Conservation (phyloP, 2,329 filamentous ascomycete genomes). For the Colletotrichum noveboracense region DNA sequence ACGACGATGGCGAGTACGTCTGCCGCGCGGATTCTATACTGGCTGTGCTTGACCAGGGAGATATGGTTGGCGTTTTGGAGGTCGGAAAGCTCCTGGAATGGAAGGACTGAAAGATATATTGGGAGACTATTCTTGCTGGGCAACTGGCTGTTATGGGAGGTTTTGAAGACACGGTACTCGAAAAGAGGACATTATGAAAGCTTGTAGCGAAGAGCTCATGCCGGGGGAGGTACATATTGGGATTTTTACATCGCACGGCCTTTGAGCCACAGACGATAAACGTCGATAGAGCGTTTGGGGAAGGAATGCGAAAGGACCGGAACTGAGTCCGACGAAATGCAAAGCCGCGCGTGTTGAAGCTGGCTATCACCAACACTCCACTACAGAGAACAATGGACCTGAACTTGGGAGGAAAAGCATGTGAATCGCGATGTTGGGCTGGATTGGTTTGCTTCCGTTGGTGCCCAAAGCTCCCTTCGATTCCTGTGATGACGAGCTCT, state of each 20-base stretch:
- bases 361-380: not conserved
- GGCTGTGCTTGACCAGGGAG: slow-evolving; percentile 49
- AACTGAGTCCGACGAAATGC: not conserved
- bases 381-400: not conserved
- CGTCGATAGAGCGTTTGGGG: not conserved
- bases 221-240: not conserved
- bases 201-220: not conserved
- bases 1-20: slow-evolving; percentile 36
- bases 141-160: not conserved
- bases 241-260: not conserved
- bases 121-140: not conserved
- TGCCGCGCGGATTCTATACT: slow-evolving; percentile 48
- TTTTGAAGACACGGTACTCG: not conserved
- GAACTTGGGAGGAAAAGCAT: not conserved
- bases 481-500: not conserved
- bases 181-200: not conserved
- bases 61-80: slow-evolving; percentile 57
- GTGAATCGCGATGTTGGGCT: not conserved
- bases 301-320: not conserved
- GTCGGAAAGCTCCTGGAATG: slow-evolving; percentile 41
- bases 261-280: not conserved
- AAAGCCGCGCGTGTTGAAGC: not conserved
- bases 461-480: not conserved
- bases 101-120: not conserved
- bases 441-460: not conserved